Base-by-base conservation (phyloP, 345 rosid genomes). In the Salix caprea region DNA sequence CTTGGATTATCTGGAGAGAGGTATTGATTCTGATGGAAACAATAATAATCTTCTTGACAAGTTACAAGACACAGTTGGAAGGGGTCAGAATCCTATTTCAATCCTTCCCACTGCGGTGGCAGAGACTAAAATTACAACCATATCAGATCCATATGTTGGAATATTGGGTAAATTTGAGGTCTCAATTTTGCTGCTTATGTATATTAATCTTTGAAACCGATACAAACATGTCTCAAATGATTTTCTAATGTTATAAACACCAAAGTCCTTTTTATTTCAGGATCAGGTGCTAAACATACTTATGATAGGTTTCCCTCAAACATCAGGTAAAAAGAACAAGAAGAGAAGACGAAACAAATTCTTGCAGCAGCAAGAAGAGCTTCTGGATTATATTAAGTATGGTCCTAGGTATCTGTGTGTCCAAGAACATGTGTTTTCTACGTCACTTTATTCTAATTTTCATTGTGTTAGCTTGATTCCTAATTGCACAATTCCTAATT, bases 281-380 rank as follows among this genome's bases (percentile, higher is more conserved):
- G 26, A 26, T 26, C 26, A 26, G 26, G 26, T 26, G 26, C 26
- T 26, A 26, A 26, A 26, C 26, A 26, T 26, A 26, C 26, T 26
- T 26, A 91, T 86, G 99, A 96, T 84, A 93, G 99, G 84, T 96
- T 96, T 88, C 99, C 99, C 79, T 84, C 98, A 21, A 93, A 67
- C 67, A 84, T 89, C 67, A 87, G 97, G 83, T 90, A 97, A 67
- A 95, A 93, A 85, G 98, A 96, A 82, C 89, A 92, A 83, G 97
- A 92, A 82, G 97, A 92, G 82, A 96, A 92, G 89, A 90, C 97
- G 82, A 91, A 84, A 81, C 99, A 96, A 87, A 87, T 91, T 82
- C 97, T 96, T 79, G 94, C 93, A 70, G 88, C 92, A 74, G 97
- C 91, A 70, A 90, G 89, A 76, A 93, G 99, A 68, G 90, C 95